These are phyloP conservation scores for Candida nitratophila DNA, from an alignment of 805 yeast species.

Conservation along the genomic window DNA sequence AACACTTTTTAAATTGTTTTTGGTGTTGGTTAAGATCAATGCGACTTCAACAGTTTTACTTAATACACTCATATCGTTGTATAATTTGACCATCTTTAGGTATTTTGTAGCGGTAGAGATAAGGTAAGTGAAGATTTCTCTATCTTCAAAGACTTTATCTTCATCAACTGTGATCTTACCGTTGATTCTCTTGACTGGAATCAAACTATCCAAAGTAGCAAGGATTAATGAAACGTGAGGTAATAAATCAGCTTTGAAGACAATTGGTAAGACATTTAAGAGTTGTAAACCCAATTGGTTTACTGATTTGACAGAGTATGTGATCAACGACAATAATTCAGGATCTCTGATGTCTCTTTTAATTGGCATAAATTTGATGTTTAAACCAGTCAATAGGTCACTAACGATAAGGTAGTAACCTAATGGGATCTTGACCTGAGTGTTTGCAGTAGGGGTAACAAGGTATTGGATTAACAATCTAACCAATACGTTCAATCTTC, in stretches of 20 bases:
- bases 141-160: conserved; percentile 22
- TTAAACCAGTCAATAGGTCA: conserved; percentile 50
- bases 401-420: conserved; percentile 46
- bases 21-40: conserved; percentile 27
- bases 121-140: conserved; percentile 24
- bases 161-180: conserved; percentile 33
- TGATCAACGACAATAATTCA: conserved; percentile 36
- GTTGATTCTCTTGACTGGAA: conserved; percentile 43
- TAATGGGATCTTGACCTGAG: conserved; percentile 43
- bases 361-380: conserved; percentile 46
- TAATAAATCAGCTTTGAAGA: conserved; percentile 29
- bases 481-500: conserved; percentile 41
- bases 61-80: conserved; percentile 43
- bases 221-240: conserved; percentile 47
- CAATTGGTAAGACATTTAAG: conserved; percentile 28
- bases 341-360: conserved; percentile 54
- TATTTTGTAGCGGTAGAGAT: conserved; percentile 21
- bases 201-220: conserved; percentile 46
- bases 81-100: conserved; percentile 16
- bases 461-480: conserved; percentile 39
- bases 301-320: conserved; percentile 33
- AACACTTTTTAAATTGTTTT: not conserved
- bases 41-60: conserved; percentile 55
- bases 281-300: conserved; percentile 40
- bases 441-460: conserved; percentile 41